phyloP scores from a whole-genome alignment of 352 stramenopile genomes.

The Phytophthora litchii region DNA sequence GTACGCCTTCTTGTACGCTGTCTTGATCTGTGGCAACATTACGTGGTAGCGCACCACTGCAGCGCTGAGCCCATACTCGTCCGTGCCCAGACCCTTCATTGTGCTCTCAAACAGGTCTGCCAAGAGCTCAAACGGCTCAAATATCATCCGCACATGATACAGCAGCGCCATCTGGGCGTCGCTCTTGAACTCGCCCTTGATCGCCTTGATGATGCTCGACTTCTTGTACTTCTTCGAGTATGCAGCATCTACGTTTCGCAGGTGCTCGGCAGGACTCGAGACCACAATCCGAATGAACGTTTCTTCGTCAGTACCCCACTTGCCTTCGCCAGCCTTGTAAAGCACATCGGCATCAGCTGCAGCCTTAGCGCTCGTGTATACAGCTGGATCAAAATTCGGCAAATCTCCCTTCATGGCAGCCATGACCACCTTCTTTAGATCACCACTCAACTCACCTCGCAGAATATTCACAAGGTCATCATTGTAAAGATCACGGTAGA shows the following conservation, averaged over 20 bases:
- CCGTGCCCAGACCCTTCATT: constrained; percentile 69
- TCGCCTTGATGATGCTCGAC: constrained; percentile 55
- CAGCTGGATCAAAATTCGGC: constrained; percentile 45
- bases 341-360: constrained; percentile 52
- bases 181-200: constrained; percentile 65
- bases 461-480: constrained; percentile 54
- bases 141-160: constrained; percentile 48
- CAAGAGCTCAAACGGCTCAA: constrained; percentile 57
- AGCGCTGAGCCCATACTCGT: constrained; percentile 62
- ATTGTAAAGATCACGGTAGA: constrained; percentile 52
- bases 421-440: constrained; percentile 66
- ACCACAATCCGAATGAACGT: constrained; percentile 57
- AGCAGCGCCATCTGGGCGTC: constrained; percentile 52
- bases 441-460: constrained; percentile 52
- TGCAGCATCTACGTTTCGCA: constrained; percentile 46
- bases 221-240: constrained; percentile 71
- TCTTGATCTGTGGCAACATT: constrained; percentile 65
- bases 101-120: constrained; percentile 64
- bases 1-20: constrained; percentile 73
- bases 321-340: constrained; percentile 74
- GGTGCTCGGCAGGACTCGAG: constrained; percentile 46
- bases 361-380: constrained; percentile 62
- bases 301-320: constrained; percentile 64
- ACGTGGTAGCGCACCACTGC: constrained; percentile 76
- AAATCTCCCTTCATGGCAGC: constrained; percentile 41